Percentiles rank a stretch among this genome's conserved stretches.
phyloP scores from a whole-genome alignment of 1,139 yeast genomes.

The Torulaspora globosa region DNA sequence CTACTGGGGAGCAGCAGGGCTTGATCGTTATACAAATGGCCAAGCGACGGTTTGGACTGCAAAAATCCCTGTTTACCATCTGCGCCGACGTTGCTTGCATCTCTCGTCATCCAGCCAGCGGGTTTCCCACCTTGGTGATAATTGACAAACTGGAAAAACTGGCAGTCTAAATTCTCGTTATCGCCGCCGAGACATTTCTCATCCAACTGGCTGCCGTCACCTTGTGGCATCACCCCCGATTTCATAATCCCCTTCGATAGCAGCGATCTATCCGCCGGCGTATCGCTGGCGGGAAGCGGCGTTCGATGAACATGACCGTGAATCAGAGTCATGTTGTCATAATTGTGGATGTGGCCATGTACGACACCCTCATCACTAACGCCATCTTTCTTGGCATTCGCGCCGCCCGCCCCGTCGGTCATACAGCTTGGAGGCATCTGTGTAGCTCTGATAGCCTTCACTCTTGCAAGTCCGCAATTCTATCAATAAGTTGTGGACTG shows the following conservation, averaged over 20 bases:
- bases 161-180: slow-evolving; percentile 33
- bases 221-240: not conserved
- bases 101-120: not conserved
- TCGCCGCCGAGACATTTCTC: slow-evolving; percentile 4
- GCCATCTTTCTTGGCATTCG: slow-evolving; percentile 1
- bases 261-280: not conserved
- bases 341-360: slow-evolving; percentile 67
- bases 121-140: slow-evolving; percentile 26
- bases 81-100: not conserved
- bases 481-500: not conserved
- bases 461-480: not conserved
- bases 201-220: not conserved
- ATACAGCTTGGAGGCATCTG: not conserved
- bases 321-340: slow-evolving; percentile 58
- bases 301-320: slow-evolving; percentile 62
- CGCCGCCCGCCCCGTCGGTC: not conserved
- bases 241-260: not conserved
- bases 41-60: not conserved
- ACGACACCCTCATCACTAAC: slow-evolving; percentile 46
- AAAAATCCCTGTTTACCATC: not conserved
- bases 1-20: slow-evolving; percentile 8
- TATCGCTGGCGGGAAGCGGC: not conserved
- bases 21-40: slow-evolving; percentile 8
- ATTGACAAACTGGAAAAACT: slow-evolving; percentile 41
- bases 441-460: not conserved